These are phyloP conservation scores for Sporothrix luriei DNA, from an alignment of 2,329 filamentous ascomycete species.

Conservation along the genomic window DNA sequence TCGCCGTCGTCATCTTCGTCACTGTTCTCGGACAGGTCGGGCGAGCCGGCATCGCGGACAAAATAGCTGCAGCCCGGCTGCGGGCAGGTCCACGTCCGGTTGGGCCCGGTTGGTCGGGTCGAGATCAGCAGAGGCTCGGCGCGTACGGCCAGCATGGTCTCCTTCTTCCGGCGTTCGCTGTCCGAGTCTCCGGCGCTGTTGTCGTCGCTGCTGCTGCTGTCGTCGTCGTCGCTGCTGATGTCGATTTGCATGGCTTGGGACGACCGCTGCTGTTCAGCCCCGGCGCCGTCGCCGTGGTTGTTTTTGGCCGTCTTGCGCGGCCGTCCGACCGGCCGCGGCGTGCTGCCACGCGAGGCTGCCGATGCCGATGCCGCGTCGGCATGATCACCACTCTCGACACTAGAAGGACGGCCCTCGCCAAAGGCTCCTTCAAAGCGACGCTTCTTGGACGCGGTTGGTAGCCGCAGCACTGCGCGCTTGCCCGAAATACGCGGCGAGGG, in stretches of 20 bases:
- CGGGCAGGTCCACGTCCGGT: conserved; percentile 68
- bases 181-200: conserved; percentile 32
- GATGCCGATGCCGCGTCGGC: conserved; percentile 2
- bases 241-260: conserved; percentile 7
- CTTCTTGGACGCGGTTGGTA: conserved; percentile 49
- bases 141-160: conserved; percentile 48
- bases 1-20: conserved; percentile 12
- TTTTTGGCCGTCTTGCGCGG: conserved; percentile 21
- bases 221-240: neutral
- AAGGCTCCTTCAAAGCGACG: conserved; percentile 44
- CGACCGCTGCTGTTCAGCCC: neutral
- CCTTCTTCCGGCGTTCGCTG: neutral
- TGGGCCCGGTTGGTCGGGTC: conserved; percentile 55
- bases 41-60: conserved; percentile 50
- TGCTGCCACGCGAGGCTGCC: neutral
- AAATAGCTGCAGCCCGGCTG: conserved; percentile 65
- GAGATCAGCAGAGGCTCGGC: conserved; percentile 54
- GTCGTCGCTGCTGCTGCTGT: conserved; percentile 30
- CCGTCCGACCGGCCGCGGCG: conserved; percentile 16
- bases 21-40: neutral
- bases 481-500: conserved; percentile 40
- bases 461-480: conserved; percentile 52
- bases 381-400: conserved; percentile 31
- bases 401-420: conserved; percentile 41
- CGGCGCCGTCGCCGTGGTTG: neutral